phyloP scores from a whole-genome alignment of 2,329 filamentous ascomycete species.

The Colletotrichum chrysophilum region DNA sequence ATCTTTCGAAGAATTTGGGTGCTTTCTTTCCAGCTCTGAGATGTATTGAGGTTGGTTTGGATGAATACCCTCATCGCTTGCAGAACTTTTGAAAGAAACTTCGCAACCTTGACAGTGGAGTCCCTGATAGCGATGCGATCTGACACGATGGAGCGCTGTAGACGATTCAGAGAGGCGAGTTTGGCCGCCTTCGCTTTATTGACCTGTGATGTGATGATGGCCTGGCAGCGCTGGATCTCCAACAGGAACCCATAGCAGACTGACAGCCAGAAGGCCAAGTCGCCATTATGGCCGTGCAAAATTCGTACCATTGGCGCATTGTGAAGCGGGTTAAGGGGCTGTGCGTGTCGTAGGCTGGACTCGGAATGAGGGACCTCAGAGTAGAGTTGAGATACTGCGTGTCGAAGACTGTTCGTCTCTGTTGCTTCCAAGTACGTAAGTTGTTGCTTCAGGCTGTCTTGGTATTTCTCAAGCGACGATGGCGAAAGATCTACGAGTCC shows the following conservation, averaged over 20 bases:
- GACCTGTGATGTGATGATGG: constrained; percentile 46
- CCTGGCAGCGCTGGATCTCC: constrained; percentile 47
- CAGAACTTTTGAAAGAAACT: constrained; percentile 54
- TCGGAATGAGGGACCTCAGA: constrained; percentile 31
- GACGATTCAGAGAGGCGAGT: constrained; percentile 60
- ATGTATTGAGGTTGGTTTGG: constrained; percentile 30
- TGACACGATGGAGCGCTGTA: constrained; percentile 64
- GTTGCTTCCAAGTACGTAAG: constrained; percentile 31
- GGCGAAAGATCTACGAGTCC: not conserved
- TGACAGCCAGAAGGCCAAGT: constrained; percentile 53
- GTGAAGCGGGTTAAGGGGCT: constrained; percentile 64
- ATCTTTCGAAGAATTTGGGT: constrained; percentile 41
- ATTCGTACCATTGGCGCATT: constrained; percentile 59
- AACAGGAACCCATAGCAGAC: constrained; percentile 56
- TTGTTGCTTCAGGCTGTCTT: constrained; percentile 4
- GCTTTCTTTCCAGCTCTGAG: constrained; percentile 36
- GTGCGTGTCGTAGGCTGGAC: constrained; percentile 41
- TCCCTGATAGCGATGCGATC: constrained; percentile 63
- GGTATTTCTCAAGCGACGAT: constrained; percentile 5
- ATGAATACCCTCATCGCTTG: constrained; percentile 49
- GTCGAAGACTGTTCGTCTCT: constrained; percentile 34
- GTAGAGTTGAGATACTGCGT: constrained; percentile 42
- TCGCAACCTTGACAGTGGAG: constrained; percentile 59
- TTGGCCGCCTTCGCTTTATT: constrained; percentile 49
- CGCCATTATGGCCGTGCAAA: constrained; percentile 35